Percentiles rank a stretch among this genome's conserved stretches.
phyloP scores from a whole-genome alignment of 805 yeast genomes.

The Kregervanrija pseudodelftensis region DNA sequence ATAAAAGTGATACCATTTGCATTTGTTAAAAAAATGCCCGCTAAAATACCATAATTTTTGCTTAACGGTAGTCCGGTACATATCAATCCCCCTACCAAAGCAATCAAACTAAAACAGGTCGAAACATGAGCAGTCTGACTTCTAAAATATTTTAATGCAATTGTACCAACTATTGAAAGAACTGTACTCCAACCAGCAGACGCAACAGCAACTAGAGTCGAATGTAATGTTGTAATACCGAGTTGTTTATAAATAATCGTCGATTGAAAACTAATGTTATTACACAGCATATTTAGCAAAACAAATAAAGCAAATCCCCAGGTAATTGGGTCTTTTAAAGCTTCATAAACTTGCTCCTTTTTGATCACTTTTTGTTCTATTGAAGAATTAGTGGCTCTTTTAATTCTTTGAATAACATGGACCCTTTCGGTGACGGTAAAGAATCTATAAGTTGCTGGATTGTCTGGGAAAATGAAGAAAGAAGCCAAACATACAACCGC shows the following conservation, averaged over 20 bases:
- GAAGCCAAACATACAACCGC: conserved; percentile 29
- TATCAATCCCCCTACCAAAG: conserved; percentile 36
- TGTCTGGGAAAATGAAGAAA: conserved; percentile 41
- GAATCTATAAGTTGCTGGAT: conserved; percentile 43
- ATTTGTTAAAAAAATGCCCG: conserved; percentile 17
- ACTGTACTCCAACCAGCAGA: conserved; percentile 17
- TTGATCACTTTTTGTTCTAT: conserved; percentile 38
- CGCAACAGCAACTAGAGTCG: conserved; percentile 18
- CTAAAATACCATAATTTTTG: conserved; percentile 35
- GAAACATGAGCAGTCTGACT: conserved; percentile 25
- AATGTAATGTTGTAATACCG: conserved; percentile 11
- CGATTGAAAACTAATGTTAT: conserved; percentile 17
- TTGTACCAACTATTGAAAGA: conserved; percentile 16
- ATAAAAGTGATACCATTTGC: conserved; percentile 9
- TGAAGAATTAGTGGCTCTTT: conserved; percentile 27
- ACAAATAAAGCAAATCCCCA: conserved; percentile 30
- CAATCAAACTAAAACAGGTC: conserved; percentile 34
- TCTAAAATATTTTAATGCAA: conserved; percentile 9
- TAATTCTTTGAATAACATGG: conserved; percentile 36
- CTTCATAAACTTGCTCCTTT: conserved; percentile 37
- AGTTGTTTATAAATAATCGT: conserved; percentile 12
- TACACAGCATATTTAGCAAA: conserved; percentile 17
- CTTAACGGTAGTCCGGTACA: conserved; percentile 35
- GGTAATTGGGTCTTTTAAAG: conserved; percentile 38
- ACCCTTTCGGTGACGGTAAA: conserved; percentile 30